A percentile compares a stretch with the other conserved stretches of the same genome.
Evolutionary conservation across 805 yeast genomes (phyloP).

Genomic region (Wickerhamiella lipophila): DNA sequence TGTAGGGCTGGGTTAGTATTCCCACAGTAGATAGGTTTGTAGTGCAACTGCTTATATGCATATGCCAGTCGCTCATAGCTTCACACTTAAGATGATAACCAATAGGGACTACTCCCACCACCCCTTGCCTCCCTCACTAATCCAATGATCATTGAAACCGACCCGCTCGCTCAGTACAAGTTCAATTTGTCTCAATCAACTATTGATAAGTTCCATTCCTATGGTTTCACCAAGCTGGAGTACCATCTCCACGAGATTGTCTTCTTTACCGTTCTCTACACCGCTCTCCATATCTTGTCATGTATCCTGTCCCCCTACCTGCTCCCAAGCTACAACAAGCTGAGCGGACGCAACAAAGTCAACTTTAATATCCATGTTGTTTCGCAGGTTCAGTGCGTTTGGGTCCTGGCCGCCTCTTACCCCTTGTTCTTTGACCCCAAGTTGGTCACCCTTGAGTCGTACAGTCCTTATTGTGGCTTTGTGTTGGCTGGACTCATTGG

Average conservation of each 20-base stretch:
- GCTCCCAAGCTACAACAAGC: conserved; percentile 40
- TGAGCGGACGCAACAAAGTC: conserved; percentile 36
- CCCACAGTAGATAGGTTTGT: too few relatives aligned
- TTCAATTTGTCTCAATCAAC: conserved; percentile 12
- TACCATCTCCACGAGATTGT: conserved; percentile 54
- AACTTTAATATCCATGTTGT: conserved; percentile 89
- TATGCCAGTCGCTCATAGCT: too few relatives aligned
- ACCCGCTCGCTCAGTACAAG: conserved; percentile 19
- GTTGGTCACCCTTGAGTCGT: conserved; percentile 51
- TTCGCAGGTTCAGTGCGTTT: conserved; percentile 67
- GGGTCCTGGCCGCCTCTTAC: conserved; percentile 45
- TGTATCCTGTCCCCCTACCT: conserved; percentile 38
- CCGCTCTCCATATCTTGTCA: conserved; percentile 39
- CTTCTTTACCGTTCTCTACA: conserved; percentile 49
- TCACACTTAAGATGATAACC: too few relatives aligned
- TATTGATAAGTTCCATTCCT: conserved; percentile 8
- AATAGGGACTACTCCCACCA: too few relatives aligned
- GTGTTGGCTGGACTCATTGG: conserved; percentile 65
- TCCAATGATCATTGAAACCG: conserved; percentile 9
- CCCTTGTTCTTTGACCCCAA: conserved; percentile 54
- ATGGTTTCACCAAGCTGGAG: conserved; percentile 25
- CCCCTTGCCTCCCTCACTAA: neutral
- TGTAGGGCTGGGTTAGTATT: neutral
- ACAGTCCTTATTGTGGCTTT: conserved; percentile 63
- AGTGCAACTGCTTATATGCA: too few relatives aligned